Percentiles rank a stretch among this genome's conserved stretches.
These are phyloP conservation scores for Fusarium torulosum DNA, from an alignment of 2,329 filamentous ascomycete genomes.

Conservation along the genomic window DNA sequence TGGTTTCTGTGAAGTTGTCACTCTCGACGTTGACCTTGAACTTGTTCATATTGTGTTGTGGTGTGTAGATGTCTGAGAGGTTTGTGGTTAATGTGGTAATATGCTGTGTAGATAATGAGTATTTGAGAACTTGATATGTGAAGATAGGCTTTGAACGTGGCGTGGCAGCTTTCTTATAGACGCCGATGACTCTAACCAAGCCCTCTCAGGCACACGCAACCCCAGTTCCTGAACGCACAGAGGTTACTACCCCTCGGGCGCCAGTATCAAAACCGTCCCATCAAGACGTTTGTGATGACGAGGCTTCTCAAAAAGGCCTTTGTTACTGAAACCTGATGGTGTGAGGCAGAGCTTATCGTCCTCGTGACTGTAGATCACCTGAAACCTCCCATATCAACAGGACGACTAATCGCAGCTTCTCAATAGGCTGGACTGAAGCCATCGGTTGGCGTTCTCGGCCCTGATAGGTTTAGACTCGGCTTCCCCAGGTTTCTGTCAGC, in stretches of 20 bases:
- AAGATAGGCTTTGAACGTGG: neutral
- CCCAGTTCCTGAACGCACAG: no score
- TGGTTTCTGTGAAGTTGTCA: slow-evolving; percentile 29
- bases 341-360: slow-evolving; percentile 1
- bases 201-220: neutral
- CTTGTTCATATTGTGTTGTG: slow-evolving; percentile 13
- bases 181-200: neutral
- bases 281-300: neutral
- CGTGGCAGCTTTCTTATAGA: slow-evolving; percentile 15
- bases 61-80: neutral
- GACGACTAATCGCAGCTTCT: neutral
- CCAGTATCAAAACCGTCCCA: neutral
- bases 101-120: neutral
- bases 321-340: slow-evolving; percentile 7
- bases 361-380: slow-evolving; percentile 13
- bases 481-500: slow-evolving; percentile 4
- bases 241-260: neutral
- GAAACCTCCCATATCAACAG: neutral
- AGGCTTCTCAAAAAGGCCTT: neutral
- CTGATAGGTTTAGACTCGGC: slow-evolving; percentile 5
- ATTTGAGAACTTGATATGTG: neutral
- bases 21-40: slow-evolving; percentile 26
- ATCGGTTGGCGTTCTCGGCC: neutral
- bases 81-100: neutral
- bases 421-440: slow-evolving; percentile 6